These are phyloP conservation scores for Trichoderma afroharzianum DNA, from an alignment of 2,329 filamentous ascomycete genomes.

Conservation along the genomic window DNA sequence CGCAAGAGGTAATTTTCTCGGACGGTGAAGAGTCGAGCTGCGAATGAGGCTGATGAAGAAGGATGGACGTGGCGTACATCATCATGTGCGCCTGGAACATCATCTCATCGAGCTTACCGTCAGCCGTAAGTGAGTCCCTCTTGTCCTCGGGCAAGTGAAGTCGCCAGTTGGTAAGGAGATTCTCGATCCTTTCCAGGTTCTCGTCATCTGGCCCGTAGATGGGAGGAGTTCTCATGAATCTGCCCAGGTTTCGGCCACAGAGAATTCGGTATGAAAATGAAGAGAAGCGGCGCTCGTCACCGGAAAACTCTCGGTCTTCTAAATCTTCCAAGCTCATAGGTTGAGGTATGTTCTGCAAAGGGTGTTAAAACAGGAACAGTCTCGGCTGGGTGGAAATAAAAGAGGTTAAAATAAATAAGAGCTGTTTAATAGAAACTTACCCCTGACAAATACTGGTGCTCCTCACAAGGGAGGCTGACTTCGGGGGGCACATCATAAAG, in stretches of 20 bases:
- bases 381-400: background rate
- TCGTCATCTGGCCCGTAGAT: conserved; percentile 52
- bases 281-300: conserved; percentile 68
- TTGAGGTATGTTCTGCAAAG: conserved; percentile 50
- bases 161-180: conserved; percentile 66
- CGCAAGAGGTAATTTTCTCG: conserved; percentile 61
- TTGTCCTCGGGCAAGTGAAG: conserved; percentile 74
- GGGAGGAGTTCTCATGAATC: conserved; percentile 61
- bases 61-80: conserved; percentile 60
- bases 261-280: conserved; percentile 84
- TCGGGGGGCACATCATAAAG: conserved; percentile 64
- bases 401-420: background rate
- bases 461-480: conserved; percentile 76
- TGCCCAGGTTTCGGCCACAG: conserved; percentile 72
- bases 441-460: conserved; percentile 63
- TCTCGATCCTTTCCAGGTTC: conserved; percentile 49
- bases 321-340: conserved; percentile 69
- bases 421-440: conserved; percentile 37
- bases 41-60: conserved; percentile 76
- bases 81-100: conserved; percentile 91
- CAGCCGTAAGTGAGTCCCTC: conserved; percentile 62
- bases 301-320: conserved; percentile 70
- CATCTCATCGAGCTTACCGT: conserved; percentile 78
- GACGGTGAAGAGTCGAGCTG: conserved; percentile 64
- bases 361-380: background rate